Base-by-base conservation (phyloP, 208 protist species). In the Wallacemonas sp. region DNA sequence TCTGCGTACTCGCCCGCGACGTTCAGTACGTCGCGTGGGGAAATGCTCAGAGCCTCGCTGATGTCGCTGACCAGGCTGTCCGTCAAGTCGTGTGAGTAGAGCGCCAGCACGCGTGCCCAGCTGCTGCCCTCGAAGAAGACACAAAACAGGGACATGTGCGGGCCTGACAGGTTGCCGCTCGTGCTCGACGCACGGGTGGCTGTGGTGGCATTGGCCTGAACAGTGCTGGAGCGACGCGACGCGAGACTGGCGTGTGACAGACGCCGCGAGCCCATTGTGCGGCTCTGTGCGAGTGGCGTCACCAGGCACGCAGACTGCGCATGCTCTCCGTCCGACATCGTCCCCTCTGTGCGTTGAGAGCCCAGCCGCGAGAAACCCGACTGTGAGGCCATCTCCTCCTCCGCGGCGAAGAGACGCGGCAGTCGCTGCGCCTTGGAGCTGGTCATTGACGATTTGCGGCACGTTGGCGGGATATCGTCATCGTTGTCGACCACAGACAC, bases 41-140 rank as follows among this genome's bases (percentile, higher is more conserved):
- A 17, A 48, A 63, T n/a, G 2, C 16, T 17, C 4, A 63, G 34
- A 3, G 57, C 57, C 6, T 19, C 16, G 36, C 38, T 36, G 23
- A 63, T n/a, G 27, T 63, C 57, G 32, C 5, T 23, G 38, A 12
- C 26, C 6, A 63, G 12, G 57, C 39, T 11, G 21, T 44, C 23
- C 2, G 29, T 9, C 11, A 63, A 49, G 3, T 46, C 57, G 5
- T 46, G 24, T 17, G 41, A 0, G n/a, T 49, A 17, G 8, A 63
- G 24, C 8, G 34, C 57, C 17, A 63, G 39, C 34, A 63, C 41
- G 27, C 57, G 57, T 16, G 39, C 57, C 57, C 57, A 63, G 2
- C 57, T 48, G 41, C 26, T 34, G 26, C 57, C 57, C 57, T 63
- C 57, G n/a, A 63, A 63, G 27, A 32, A 63, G 29, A 63, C 41